Percentiles rank a stretch among this genome's conserved stretches.
Conservation (phyloP, 495 filamentous ascomycete species). For the Pyrenopolyporus hunteri region DNA sequence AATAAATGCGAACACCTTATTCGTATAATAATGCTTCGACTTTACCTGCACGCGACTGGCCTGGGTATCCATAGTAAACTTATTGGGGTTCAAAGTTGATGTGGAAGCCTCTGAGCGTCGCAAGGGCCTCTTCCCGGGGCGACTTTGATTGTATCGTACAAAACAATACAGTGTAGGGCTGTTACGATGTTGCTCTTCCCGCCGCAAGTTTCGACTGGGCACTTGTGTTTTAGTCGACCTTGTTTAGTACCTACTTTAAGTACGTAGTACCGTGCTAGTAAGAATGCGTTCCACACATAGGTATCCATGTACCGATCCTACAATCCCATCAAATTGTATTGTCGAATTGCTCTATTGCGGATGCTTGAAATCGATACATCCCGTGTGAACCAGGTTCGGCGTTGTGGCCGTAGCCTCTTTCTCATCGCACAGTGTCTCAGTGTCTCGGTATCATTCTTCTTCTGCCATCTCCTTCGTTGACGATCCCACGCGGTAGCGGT, state of each 20-base stretch:
- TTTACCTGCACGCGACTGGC: too few relatives aligned
- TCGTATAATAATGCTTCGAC: neutral
- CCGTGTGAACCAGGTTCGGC: conserved; percentile 26
- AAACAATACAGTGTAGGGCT: conserved; percentile 29
- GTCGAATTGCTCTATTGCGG: conserved; percentile 17
- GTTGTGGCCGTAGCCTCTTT: conserved; percentile 8
- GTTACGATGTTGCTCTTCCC: conserved; percentile 11
- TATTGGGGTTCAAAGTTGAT: neutral
- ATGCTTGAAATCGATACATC: neutral
- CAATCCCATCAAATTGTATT: conserved; percentile 22
- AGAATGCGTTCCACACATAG: too few relatives aligned
- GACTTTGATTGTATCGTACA: conserved; percentile 8
- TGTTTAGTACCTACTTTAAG: neutral
- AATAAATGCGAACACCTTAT: neutral
- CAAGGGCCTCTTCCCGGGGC: neutral
- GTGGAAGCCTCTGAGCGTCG: neutral
- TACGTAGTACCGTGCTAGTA: neutral
- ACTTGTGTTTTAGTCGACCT: conserved; percentile 8
- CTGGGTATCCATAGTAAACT: neutral
- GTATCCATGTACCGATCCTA: too few relatives aligned
- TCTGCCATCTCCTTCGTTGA: conserved; percentile 18
- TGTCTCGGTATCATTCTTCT: conserved; percentile 23
- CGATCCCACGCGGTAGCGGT: conserved; percentile 40
- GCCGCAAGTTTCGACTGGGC: conserved; percentile 29
- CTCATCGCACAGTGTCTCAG: conserved; percentile 22